Evolutionary conservation across 2,329 filamentous ascomycete species (phyloP), one percentile per base, ranked within the genome.

Genomic region (Colletotrichum sojae): DNA sequence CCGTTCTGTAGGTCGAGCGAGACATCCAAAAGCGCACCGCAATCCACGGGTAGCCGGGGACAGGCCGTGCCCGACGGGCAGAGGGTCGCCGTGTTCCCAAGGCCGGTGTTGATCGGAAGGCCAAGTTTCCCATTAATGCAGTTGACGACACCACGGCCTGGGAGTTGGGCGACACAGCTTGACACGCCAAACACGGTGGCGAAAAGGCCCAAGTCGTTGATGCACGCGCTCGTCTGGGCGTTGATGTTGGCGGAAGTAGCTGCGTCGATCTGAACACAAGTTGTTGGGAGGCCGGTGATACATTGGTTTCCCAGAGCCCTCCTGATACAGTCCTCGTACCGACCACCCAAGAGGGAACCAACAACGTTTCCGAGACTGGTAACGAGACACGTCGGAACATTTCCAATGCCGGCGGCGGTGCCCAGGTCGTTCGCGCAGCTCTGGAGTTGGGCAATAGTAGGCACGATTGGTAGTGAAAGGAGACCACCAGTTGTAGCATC

Each of bases 51-150:
- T 1, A 39, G 4, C 1, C 27, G 45, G 0, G 53, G 15, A 12
- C 65, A 68, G 5, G 48, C 61, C 40, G 6, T 27, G 13, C 39
- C 16, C 2, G 56, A n/a, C 1, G 65, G 65, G 52, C 65, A 68
- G 0, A 59, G 8, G 0, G 31, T 22, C 5, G 59, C 36, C 13
- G 45, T 16, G 2, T 36, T 22, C 6, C 31, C 36, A 15, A 20
- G 45, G 2, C 60, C 43, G 12, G 25, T 40, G 20, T 20, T 20
- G 45, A 31, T 15, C 0, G 46, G 59, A 2, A 67, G 16, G 4
- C 46, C 52, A 27, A 64, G 46, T 3, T 4, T 12, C 2, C 15
- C 15, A 12, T 64, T 53, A 39, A 68, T 39, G 8, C 65, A 68
- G 6, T 36, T 49, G 60, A 68, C 53, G 4, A 58, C 36, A 2